Evolutionary conservation across 139 green algal genomes (phyloP).

Genomic region (Deuterostichococcus epilithicus): DNA sequence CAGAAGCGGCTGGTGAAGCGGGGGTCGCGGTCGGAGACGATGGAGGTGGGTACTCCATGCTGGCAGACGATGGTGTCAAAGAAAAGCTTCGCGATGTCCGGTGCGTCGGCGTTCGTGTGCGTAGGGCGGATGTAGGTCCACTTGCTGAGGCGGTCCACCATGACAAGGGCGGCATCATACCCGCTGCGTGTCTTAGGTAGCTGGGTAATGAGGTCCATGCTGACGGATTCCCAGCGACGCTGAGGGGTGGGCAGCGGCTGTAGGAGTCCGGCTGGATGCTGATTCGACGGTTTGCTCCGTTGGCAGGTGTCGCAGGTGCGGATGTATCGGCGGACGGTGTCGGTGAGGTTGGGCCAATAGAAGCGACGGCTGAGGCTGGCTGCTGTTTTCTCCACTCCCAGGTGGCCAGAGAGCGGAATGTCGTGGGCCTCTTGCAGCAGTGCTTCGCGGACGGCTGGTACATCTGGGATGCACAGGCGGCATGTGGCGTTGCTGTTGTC

Average conservation of each 20-base stretch:
- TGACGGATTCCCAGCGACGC: slow-evolving; percentile 17
- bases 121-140: slow-evolving; percentile 31
- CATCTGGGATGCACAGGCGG: too few species aligned
- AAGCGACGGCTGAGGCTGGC: not conserved
- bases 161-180: slow-evolving; percentile 25
- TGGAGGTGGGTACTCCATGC: slow-evolving; percentile 19
- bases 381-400: slow-evolving; percentile 4
- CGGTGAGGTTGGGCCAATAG: slow-evolving; percentile 12
- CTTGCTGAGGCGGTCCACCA: slow-evolving; percentile 43
- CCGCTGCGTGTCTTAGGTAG: slow-evolving; percentile 19
- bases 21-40: slow-evolving; percentile 33
- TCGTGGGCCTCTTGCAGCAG: slow-evolving; percentile 16
- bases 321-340: slow-evolving; percentile 5
- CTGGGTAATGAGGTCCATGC: slow-evolving; percentile 30
- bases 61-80: slow-evolving; percentile 16
- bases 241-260: slow-evolving; percentile 23
- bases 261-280: slow-evolving; percentile 14
- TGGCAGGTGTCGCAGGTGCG: slow-evolving; percentile 22
- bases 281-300: slow-evolving; percentile 15
- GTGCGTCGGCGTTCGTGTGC: not conserved
- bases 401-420: slow-evolving; percentile 8
- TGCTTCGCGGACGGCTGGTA: too few species aligned
- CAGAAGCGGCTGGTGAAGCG: slow-evolving; percentile 33
- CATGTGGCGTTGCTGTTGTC: too few species aligned
- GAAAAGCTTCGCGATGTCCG: slow-evolving; percentile 28